Evolutionary conservation across 345 rosid species (phyloP), one percentile per base, ranked within the genome.

Genomic region (Brassica juncea): DNA sequence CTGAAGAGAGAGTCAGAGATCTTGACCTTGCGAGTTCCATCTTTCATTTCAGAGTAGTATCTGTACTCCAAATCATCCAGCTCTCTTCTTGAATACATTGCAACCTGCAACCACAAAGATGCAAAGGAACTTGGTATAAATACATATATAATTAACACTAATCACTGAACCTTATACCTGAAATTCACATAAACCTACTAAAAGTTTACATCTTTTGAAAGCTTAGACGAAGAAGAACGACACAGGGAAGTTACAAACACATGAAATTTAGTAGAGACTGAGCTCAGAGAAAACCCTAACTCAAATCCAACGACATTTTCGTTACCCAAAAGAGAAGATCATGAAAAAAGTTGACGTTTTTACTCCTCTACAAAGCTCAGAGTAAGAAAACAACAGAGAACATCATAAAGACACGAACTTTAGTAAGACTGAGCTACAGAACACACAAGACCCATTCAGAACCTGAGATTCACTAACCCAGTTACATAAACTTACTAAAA

Each of bases 21-120:
- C 37, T 59, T 77, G 12, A 90, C 71, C 78, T 74, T 60, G 54
- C 79, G 28, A 6, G 3, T 44, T 6, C 86, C 88, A 39, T 66
- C 77, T 70, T 81, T 82, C 86, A 90, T 14, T 0, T 89, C 86
- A 10, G 70, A 30, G 77, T 89, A 89, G 82, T 80, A 85, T 21
- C 66, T 70, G 55, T 84, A 69, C 66, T 87, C 86, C 83, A 84
- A 76, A 12, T 86, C 89, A 12, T 80, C 74, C 19, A 89, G 5
- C 76, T 82, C 87, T 31, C 21, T 12, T 47, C 72, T 59, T 1
- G 83, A 71, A 81, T 70, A 76, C 83, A 81, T 81, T 66, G 69
- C 71, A 80, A 63, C 71, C 83, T 80, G 16, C 65, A 73, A 58
- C 25, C 25, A 19, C 15, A 8, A 6, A 66, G 2, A 44, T 42